A percentile compares a stretch with the other conserved stretches of the same genome.
Conservation (phyloP, 2,329 filamentous ascomycete genomes). For the Phoma sp. region DNA sequence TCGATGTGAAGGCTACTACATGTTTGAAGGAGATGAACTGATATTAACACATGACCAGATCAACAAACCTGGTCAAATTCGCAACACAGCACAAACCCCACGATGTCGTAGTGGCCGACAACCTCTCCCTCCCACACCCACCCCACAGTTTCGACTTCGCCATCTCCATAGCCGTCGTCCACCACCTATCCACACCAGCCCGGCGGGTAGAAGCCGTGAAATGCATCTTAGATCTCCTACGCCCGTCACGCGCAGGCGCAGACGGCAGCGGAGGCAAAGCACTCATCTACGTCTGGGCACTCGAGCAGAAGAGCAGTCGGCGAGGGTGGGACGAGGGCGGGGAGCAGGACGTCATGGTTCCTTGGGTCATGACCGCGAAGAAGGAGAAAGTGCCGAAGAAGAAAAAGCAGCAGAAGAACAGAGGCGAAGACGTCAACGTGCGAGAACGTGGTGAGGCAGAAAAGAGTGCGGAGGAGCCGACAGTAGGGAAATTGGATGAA, state of each 20-base stretch:
- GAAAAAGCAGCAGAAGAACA: slow-evolving; percentile 21
- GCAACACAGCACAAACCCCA: slow-evolving; percentile 63
- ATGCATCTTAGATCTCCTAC: slow-evolving; percentile 72
- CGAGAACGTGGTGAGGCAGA: background rate
- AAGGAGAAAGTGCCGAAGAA: slow-evolving; percentile 39
- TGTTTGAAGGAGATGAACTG: too few species aligned
- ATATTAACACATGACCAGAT: slow-evolving; percentile 50
- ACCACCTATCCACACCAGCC: slow-evolving; percentile 82
- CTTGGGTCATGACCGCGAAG: slow-evolving; percentile 76
- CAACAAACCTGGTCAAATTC: slow-evolving; percentile 64
- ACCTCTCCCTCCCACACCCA: slow-evolving; percentile 81
- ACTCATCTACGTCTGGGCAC: slow-evolving; percentile 91
- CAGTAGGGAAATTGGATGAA: slow-evolving; percentile 15
- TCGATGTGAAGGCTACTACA: too few species aligned
- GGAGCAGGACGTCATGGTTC: slow-evolving; percentile 91
- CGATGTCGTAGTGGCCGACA: slow-evolving; percentile 79
- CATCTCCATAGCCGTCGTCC: slow-evolving; percentile 91
- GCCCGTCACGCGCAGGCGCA: slow-evolving; percentile 14
- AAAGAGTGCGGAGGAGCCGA: slow-evolving; percentile 21
- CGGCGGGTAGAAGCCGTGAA: slow-evolving; percentile 76
- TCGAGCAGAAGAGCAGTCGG: slow-evolving; percentile 87
- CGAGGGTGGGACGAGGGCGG: slow-evolving; percentile 86
- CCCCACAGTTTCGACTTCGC: slow-evolving; percentile 75
- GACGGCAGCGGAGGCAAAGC: slow-evolving; percentile 62
- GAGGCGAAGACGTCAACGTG: slow-evolving; percentile 9